phyloP scores from a whole-genome alignment of 2,329 filamentous ascomycete genomes.

The Aspergillus thermomutatus region DNA sequence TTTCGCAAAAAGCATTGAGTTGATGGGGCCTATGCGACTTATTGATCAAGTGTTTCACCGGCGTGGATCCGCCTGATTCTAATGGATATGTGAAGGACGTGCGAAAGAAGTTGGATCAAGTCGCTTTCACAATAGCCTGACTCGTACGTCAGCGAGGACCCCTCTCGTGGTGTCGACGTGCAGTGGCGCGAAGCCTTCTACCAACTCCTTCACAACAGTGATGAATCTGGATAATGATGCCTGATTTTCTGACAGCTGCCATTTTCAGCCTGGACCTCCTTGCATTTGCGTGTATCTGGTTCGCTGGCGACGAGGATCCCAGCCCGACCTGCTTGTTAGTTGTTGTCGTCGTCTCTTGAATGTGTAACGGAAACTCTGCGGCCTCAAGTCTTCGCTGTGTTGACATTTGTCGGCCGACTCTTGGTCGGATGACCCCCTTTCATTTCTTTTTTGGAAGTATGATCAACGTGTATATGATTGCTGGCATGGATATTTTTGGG shows the following conservation, averaged over 20 bases:
- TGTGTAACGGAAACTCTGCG: background rate
- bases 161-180: background rate
- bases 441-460: slow-evolving; percentile 4
- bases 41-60: slow-evolving; percentile 64
- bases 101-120: background rate
- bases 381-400: background rate
- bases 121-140: background rate
- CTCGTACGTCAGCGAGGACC: background rate
- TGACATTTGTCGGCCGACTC: slow-evolving; percentile 1
- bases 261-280: slow-evolving; percentile 4
- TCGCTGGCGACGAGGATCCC: background rate
- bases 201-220: background rate
- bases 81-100: background rate
- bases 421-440: background rate
- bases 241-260: slow-evolving; percentile 5
- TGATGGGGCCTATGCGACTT: slow-evolving; percentile 59
- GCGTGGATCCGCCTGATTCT: slow-evolving; percentile 33
- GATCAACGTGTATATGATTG: slow-evolving; percentile 13
- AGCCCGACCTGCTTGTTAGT: background rate
- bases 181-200: background rate
- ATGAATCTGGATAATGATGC: background rate
- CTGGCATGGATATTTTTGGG: slow-evolving; percentile 5
- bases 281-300: slow-evolving; percentile 3
- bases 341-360: background rate
- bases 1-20: slow-evolving; percentile 58